Base-by-base conservation (phyloP, 2,329 filamentous ascomycete species). In the Sarocladium strictum region DNA sequence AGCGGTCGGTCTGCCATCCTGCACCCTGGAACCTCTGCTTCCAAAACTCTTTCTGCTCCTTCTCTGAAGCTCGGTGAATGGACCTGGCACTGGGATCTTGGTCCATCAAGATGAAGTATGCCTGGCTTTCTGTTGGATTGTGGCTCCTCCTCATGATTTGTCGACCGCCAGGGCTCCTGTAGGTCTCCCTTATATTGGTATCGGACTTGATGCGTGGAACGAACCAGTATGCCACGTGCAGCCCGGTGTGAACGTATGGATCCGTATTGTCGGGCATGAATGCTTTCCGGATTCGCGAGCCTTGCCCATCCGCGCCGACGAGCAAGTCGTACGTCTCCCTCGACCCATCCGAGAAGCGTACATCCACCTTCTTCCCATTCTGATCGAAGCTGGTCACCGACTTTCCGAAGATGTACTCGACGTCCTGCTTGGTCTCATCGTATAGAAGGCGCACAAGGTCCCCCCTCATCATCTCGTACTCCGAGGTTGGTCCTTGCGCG, bases 401-500 rank as follows among this genome's bases (percentile, higher is more conserved):
- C 15, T 64, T 64, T 6, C 61, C 64, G 52, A 70, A 70, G 1
- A 61, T 12, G 38, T 66, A 66, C 21, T 58, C 62, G 5, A 60
- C 61, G 1, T 53, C n/a, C 11, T 57, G 58, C 17, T 65, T 60
- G n/a, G 66, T 70, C 12, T 60, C 66, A 1, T 78, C 69, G 60
- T 77, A 77, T 2, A 84, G 60, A 1, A 83, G 66, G 2, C 68
- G 63, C 0, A 74, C 70, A 14, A 84, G 61, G 54, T 83, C 78
- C 1, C 77, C 78, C 2, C 80, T 69, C 71, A 84, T 77, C 51
- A 84, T 78, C 65, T 84, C 81, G 57, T 72, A 82, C 56, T 83
- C 79, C 53, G 72, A 74, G 1, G 76, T 79, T 32, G 80, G 62
- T 2, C 62, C 64, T 58, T 78, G 75, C 24, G 58, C 59, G 0